Base-by-base conservation (phyloP, 2,329 filamentous ascomycete species). In the Whalleya microplaca region DNA sequence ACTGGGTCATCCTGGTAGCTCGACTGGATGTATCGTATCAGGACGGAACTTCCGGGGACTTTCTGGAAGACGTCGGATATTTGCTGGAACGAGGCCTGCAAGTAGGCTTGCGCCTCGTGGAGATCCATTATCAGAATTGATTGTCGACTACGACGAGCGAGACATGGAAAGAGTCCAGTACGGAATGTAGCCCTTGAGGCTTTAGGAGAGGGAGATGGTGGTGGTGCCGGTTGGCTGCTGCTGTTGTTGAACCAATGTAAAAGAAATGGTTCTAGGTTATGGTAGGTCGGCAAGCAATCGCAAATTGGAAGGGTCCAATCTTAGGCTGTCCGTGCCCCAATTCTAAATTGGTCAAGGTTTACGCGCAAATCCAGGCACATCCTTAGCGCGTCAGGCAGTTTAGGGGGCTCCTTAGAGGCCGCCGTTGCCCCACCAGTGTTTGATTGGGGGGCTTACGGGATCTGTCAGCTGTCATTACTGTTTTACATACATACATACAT, bases 1-100 rank as follows among this genome's bases (percentile, higher is more conserved):
- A 98, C 86, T 9, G 95, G 95, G 69, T 99, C 95, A 72, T 99
- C 90, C 78, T 99, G 95, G 79, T 99, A 98, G 73, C 92, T 96
- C 55, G 92, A 96, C 74, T 91, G 91, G 72, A 99, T 92, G 76
- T 99, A 99, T 61, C 95, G 91, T 66, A 96, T 85, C 69, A 98
- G 82, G 66, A 99, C 96, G 42, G 94, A 91, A 27, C 94, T 98
- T 50, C 95, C 95, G 27, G 95, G 96, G 41, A 99, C 84, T 70
- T 90, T 91, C 69, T 97, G 93, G 72, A 99, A 96, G 55, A 87
- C 82, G 56, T 85, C 78, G 51, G 80, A 79, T 21, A 82, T 75
- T 62, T 81, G 78, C 59, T 81, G 76, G 45, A 84, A 75, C 63
- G 81, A 81, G 55, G 78, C 72, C 56, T 80, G 76, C 60, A 84